Percentiles rank a stretch among this genome's conserved stretches.
Conservation (phyloP, 192 early-diverging fungal species). For the Funneliformis mosseae region DNA sequence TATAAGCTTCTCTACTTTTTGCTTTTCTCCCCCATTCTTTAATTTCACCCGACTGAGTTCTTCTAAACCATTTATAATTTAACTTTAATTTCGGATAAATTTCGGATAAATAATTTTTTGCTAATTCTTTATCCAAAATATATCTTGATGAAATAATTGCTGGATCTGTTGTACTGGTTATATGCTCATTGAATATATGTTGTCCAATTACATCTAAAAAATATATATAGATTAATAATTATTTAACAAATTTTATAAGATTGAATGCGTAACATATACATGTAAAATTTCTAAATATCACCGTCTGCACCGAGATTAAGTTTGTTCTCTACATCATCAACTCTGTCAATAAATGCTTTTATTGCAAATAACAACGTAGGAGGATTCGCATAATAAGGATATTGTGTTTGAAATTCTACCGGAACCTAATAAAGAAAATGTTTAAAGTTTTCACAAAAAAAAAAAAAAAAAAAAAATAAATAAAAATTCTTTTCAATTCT, state of each 20-base stretch:
- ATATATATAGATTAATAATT: too few species aligned
- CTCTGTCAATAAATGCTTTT: constrained; percentile 64
- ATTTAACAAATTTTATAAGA: too few species aligned
- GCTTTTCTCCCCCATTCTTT: constrained; percentile 51
- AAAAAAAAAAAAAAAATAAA: not conserved
- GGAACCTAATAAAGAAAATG: constrained; percentile 56
- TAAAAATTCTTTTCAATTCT: not conserved
- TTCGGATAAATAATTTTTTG: constrained; percentile 44
- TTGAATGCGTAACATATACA: too few species aligned
- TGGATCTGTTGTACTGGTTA: constrained; percentile 30
- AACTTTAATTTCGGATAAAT: constrained; percentile 66
- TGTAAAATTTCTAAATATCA: not conserved
- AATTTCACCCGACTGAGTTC: constrained; percentile 73
- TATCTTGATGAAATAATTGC: constrained; percentile 40
- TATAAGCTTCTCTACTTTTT: constrained; percentile 68
- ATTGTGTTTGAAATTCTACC: constrained; percentile 89
- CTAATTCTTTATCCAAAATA: constrained; percentile 47
- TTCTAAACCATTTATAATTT: constrained; percentile 81
- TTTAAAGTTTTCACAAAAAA: not conserved
- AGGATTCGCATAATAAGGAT: constrained; percentile 90
- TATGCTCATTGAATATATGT: not conserved
- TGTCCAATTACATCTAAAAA: not conserved
- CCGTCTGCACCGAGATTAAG: not conserved
- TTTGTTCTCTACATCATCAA: constrained; percentile 32
- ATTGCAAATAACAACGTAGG: constrained; percentile 81